Conservation (phyloP, 805 yeast genomes). For the Sungouiella thailandica region DNA sequence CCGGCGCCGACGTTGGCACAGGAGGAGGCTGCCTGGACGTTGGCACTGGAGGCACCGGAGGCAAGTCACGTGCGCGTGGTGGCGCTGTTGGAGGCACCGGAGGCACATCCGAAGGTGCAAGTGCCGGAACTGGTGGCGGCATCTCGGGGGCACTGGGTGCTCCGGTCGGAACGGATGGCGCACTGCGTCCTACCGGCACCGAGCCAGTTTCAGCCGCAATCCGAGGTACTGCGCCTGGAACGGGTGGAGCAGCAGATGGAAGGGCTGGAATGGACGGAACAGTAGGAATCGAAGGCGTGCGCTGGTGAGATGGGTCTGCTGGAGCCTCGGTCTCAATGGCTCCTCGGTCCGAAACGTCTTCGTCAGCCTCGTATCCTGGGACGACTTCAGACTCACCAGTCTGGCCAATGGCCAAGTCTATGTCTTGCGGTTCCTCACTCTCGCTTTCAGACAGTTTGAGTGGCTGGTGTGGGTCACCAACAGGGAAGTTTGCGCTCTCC, state of each 20-base stretch:
- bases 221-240: slow-evolving; percentile 10
- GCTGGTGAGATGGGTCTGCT: neutral
- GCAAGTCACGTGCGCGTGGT: slow-evolving; percentile 13
- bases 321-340: slow-evolving; percentile 1
- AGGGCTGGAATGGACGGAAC: slow-evolving; percentile 4
- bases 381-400: slow-evolving; percentile 19
- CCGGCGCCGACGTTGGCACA: slow-evolving; percentile 9
- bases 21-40: slow-evolving; percentile 13
- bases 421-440: neutral
- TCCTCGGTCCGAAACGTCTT: slow-evolving; percentile 34
- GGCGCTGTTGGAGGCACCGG: slow-evolving; percentile 1
- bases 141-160: too few species aligned
- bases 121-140: slow-evolving; percentile 8
- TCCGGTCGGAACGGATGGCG: too few species aligned
- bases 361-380: slow-evolving; percentile 73
- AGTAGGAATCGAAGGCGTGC: neutral
- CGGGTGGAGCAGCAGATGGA: slow-evolving; percentile 2
- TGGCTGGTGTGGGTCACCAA: neutral
- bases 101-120: slow-evolving; percentile 17
- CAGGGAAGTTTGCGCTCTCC: neutral
- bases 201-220: slow-evolving; percentile 1
- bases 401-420: slow-evolving; percentile 1
- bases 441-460: slow-evolving; percentile 11
- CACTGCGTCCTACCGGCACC: too few species aligned
- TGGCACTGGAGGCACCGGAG: slow-evolving; percentile 12